phyloP scores from a whole-genome alignment of 2,329 filamentous ascomycete genomes.

The Lasiodiplodia hormozganensis region DNA sequence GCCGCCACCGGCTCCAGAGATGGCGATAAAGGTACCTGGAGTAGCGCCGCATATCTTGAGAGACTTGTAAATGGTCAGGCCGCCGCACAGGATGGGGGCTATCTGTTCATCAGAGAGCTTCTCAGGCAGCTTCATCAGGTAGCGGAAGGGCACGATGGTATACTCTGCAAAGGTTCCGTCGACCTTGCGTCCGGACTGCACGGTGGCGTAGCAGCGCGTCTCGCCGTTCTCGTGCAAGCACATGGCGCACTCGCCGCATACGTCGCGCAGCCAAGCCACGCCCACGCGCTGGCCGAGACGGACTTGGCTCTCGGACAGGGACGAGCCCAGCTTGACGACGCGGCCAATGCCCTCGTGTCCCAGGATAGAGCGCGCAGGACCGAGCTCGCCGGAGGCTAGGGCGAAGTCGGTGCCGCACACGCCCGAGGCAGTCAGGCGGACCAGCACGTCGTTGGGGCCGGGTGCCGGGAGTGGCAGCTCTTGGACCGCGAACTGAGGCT shows the following conservation, averaged over 20 bases:
- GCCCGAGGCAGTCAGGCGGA: conserved; percentile 65
- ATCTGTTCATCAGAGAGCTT: conserved; percentile 45
- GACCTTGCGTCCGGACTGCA: conserved; percentile 37
- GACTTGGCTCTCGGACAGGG: conserved; percentile 58
- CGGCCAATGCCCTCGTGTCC: conserved; percentile 66
- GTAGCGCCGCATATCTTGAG: conserved; percentile 59
- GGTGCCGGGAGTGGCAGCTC: conserved; percentile 56
- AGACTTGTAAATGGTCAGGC: conserved; percentile 64
- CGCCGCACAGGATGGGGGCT: conserved; percentile 53
- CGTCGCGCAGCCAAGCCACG: conserved; percentile 59
- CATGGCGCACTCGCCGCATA: conserved; percentile 57
- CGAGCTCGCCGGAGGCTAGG: conserved; percentile 61
- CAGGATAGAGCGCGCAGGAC: conserved; percentile 50
- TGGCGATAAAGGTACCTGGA: conserved; percentile 63
- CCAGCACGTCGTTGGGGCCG: conserved; percentile 61
- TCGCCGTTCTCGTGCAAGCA: conserved; percentile 60
- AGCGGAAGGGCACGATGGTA: conserved; percentile 62
- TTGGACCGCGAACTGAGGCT: conserved; percentile 57
- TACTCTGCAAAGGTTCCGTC: conserved; percentile 63
- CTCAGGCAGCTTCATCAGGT: conserved; percentile 51
- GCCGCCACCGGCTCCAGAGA: conserved; percentile 62
- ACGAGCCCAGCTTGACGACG: conserved; percentile 62
- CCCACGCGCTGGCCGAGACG: conserved; percentile 58
- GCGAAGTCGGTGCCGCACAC: conserved; percentile 66
- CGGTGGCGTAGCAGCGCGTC: conserved; percentile 41